Percentiles rank a stretch among this genome's conserved stretches.
These are phyloP conservation scores for Perkinsus chesapeaki DNA, from an alignment of 169 alveolate genomes.

Conservation along the genomic window DNA sequence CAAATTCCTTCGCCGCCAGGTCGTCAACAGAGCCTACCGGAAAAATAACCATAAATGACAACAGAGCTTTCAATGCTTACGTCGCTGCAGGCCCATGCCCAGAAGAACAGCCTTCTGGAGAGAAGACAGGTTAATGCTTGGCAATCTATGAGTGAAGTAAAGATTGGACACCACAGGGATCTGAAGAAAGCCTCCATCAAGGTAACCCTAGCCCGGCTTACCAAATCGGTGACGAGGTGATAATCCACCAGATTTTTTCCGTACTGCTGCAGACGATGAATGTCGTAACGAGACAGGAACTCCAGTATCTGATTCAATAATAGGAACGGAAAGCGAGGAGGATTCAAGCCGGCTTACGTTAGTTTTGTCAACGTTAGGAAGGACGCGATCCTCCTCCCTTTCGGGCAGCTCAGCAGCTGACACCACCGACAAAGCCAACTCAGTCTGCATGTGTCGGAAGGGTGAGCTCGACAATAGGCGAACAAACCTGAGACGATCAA, in stretches of 20 bases:
- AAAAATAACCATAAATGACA: not conserved
- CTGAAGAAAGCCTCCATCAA: not conserved
- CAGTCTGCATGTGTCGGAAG: slow-evolving; percentile 3
- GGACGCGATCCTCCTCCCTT: not conserved
- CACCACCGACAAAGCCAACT: not conserved
- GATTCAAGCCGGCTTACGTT: not conserved
- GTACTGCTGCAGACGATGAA: not conserved
- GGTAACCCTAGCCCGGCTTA: not conserved
- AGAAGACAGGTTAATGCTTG: not conserved
- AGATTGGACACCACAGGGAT: not conserved
- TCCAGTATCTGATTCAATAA: not conserved
- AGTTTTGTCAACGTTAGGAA: not conserved
- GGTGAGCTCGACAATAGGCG: not conserved
- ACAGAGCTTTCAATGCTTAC: no score
- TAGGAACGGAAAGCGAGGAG: not conserved
- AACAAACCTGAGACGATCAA: not conserved
- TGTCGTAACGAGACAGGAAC: not conserved
- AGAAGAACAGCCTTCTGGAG: no score
- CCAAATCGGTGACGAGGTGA: not conserved
- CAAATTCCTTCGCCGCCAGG: no score
- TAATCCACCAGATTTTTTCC: not conserved
- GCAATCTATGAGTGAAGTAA: not conserved
- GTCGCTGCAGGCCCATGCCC: no score
- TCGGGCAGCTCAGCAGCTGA: not conserved
- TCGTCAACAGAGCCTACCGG: not conserved